Evolutionary conservation across 805 yeast genomes (phyloP), one percentile per base, ranked within the genome.

Genomic region (Saccharomycopsis babjevae): DNA sequence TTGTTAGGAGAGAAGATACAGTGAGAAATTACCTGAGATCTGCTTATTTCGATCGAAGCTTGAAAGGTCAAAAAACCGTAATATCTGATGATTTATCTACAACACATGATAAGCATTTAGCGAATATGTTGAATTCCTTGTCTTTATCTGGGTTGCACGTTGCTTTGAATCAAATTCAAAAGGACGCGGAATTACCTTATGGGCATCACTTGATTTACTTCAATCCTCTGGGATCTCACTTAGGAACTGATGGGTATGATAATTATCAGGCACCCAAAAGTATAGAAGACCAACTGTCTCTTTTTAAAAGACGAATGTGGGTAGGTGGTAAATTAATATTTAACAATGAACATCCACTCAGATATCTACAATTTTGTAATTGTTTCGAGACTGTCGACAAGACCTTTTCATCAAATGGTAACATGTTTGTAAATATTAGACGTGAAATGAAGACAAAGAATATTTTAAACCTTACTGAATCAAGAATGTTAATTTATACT

Each of bases 161-260:
- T 5, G 38, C 38, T 40, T 8, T n/a, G 5, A n/a, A 13, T 4
- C 16, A 18, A 25, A 46, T 46, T 16, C 39, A 50, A 25, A 57
- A 57, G 20, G 25, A 57, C 22, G 16, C 16, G 6, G 38, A 22
- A 15, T 16, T 77, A 0, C 81, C 81, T 3, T 66, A 66, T 18
- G 94, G 93, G 1, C 84, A 81, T 63, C 90, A 87, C 62, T 77
- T 90, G 58, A 69, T 87, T 1, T 89, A 78, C 68, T 83, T 83
- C 71, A 87, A 86, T 67, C 91, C 89, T 28, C 67, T 74, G 3
- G 76, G 80, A 42, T 70, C 72, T 43, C 85, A 80, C 59, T 68
- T 89, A 20, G 84, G 86, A 1, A 56, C 66, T 1, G 97, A 91
- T 71, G 97, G 97, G 0, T 91, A 89, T 71, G 96, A 88, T 65